Base-by-base conservation (phyloP, 2,329 filamentous ascomycete species). In the Aspergillus niger region DNA sequence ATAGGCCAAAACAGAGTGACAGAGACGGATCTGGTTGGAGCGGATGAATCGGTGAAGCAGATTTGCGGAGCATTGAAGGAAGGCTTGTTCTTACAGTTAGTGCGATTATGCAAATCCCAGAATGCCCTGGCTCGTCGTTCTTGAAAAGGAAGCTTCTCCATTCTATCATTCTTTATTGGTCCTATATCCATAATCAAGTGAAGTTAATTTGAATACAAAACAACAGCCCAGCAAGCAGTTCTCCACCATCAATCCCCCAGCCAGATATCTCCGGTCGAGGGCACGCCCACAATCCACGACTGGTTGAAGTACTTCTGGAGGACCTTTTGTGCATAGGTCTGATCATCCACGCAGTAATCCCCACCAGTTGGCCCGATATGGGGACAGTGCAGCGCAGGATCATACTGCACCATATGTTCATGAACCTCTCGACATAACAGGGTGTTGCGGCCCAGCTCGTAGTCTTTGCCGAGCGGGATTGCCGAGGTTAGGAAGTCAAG, bases 351-450 rank as follows among this genome's bases (percentile, higher is more conserved):
- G 39, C 70, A 72, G 28, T 72, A 71, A 20, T 60, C 62, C 1
- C 70, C 69, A 0, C 70, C 69, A 13, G 44, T 56, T 0, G 69
- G 70, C 7, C 70, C 69, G 36, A 72, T 72, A 62, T 72, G 69
- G n/a, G 66, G 15, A 30, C 69, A 72, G 48, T 73, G 70, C 20
- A 67, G 49, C 2, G 62, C 61, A 0, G 70, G 70, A n/a, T 67
- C 62, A 50, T 68, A 69, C 52, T 63, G 65, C 15, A 72, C 68
- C 69, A 72, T 72, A 54, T 69, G 69, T 58, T 71, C 67, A 57
- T 73, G 68, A 20, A 72, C 67, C 55, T 71, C 65, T 0, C 70
- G 67, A 47, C 68, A 72, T 5, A 73, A 63, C 41, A 73, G 44
- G 1, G 70, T 72, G 32, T 73, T 61, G 0, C 64, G 50, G 1